Percentiles rank a stretch among this genome's conserved stretches.
Evolutionary conservation across 768 basidiomycete species (phyloP).

Genomic region (Pleurotus citrinopileatus): DNA sequence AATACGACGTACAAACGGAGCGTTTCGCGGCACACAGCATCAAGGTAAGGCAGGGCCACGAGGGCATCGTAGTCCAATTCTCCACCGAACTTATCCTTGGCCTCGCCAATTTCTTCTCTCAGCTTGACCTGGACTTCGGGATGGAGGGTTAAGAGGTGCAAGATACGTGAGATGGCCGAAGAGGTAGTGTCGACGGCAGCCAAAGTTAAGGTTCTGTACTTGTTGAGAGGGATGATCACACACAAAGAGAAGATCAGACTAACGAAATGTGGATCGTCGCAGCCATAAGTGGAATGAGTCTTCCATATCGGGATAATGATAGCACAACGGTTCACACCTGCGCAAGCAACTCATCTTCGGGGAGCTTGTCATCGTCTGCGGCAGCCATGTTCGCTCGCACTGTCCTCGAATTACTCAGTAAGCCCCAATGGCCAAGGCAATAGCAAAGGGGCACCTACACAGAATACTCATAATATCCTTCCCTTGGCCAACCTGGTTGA

Average conservation of each 20-base stretch:
- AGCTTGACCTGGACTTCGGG: slow-evolving; percentile 35
- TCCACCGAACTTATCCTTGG: slow-evolving; percentile 17
- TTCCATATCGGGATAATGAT: background rate
- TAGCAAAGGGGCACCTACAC: slow-evolving; percentile 15
- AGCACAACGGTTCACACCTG: slow-evolving; percentile 29
- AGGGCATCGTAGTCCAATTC: slow-evolving; percentile 36
- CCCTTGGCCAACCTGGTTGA: slow-evolving; percentile 26
- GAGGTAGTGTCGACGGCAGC: slow-evolving; percentile 44
- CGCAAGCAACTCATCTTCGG: slow-evolving; percentile 32
- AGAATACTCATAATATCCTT: slow-evolving; percentile 35
- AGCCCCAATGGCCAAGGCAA: background rate
- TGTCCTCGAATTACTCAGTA: slow-evolving; percentile 11
- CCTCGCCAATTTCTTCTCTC: slow-evolving; percentile 30
- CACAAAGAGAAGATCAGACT: too few species aligned
- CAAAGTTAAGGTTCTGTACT: slow-evolving; percentile 37
- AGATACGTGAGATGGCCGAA: slow-evolving; percentile 28
- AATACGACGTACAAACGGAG: slow-evolving; percentile 28
- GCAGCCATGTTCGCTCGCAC: slow-evolving; percentile 34
- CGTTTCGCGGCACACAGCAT: slow-evolving; percentile 39
- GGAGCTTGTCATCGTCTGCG: slow-evolving; percentile 27
- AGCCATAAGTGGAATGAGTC: background rate
- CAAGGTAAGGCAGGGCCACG: slow-evolving; percentile 32
- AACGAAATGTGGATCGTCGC: background rate
- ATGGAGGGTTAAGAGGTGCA: slow-evolving; percentile 30
- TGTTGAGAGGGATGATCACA: too few species aligned